Base-by-base conservation (phyloP, 306 rosid species). In the Malus fusca region DNA sequence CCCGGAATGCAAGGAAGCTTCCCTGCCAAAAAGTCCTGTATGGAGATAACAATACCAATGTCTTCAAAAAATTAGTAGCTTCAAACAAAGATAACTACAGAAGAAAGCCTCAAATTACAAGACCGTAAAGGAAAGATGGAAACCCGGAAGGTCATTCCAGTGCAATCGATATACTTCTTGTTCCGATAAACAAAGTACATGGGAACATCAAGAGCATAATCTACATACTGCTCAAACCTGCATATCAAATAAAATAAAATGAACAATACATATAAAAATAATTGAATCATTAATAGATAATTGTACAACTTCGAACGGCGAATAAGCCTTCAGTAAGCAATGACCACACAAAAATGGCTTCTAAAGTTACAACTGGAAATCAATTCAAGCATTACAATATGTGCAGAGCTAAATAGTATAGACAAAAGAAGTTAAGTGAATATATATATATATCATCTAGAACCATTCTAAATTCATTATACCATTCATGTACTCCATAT, bases 91-190 rank as follows among this genome's bases (percentile, higher is more conserved):
- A 61, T 19, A 44, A 59, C 46, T 44, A 53, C 56, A 73, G 52
- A 69, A 48, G 74, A 48, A 65, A 52, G 69, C 40, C 21, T 73
- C 28, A 56, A 77, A 40, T 66, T 75, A 71, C 66, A 80, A 74
- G 55, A 69, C 43, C 21, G 35, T 42, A 15, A 82, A 78, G 82
- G 76, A 85, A 72, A 82, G 77, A 90, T 84, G 79, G 58, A 72
- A 82, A 96, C 99, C 97, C 96, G 90, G 86, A 96, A 96, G 82
- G 93, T 89, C 93, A 86, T 89, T 81, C 98, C 99, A 82, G 96
- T 84, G 79, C 98, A 96, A 85, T 96, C 84, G 65, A 96, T 74
- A 77, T 89, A 96, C 88, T 83, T 89, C 46, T 91, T 82, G 65
- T 96, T 78, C 88, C 98, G 90, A 72, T 92, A 96, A 72, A 80